Base-by-base conservation (phyloP, 2,329 filamentous ascomycete species). In the Stagonosporopsis vannaccii region DNA sequence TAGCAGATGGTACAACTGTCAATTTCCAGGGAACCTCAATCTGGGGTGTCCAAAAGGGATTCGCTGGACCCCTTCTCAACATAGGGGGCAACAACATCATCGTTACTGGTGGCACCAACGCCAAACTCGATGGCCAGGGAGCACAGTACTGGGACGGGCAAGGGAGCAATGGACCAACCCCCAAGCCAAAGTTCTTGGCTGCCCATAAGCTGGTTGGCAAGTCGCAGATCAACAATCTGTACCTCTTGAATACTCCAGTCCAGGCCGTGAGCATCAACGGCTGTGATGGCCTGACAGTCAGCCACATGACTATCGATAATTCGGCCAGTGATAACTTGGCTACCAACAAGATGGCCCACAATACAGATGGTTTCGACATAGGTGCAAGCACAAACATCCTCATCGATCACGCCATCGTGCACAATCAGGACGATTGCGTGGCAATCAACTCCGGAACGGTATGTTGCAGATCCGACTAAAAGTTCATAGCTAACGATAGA, bases 361-460 rank as follows among this genome's bases (percentile, higher is more conserved):
- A 85, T 72, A 85, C 82, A 1, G 83, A 85, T 61, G 81, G 73
- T 28, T 87, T 86, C 58, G 83, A 85, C 42, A 76, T 86, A 41
- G 78, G 80, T 26, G 72, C 67, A n/a, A 79, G 73, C 30, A 78
- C 73, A 28, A 81, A 64, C 46, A 55, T 60, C 22, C 46, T 28
- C 2, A 44, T 86, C 61, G 71, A 71, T 36, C 76, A 78, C 23
- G 80, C 80, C 13, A 75, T 67, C 13, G 78, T 85, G n/a, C 74
- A 80, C 60, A 85, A 85, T 72, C 84, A 85, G 69, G 83, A 86
- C 58, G 84, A 85, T 64, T 86, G 83, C 59, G 70, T 85, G 2
- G 84, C 83, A 7, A 72, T 85, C 54, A 86, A 84, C 69, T 83
- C 80, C 3, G 83, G 83, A 43, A 79, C 75, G 23, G 36, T 39